phyloP scores from a whole-genome alignment of 352 stramenopile genomes.

The Saprolegnia parasitica region DNA sequence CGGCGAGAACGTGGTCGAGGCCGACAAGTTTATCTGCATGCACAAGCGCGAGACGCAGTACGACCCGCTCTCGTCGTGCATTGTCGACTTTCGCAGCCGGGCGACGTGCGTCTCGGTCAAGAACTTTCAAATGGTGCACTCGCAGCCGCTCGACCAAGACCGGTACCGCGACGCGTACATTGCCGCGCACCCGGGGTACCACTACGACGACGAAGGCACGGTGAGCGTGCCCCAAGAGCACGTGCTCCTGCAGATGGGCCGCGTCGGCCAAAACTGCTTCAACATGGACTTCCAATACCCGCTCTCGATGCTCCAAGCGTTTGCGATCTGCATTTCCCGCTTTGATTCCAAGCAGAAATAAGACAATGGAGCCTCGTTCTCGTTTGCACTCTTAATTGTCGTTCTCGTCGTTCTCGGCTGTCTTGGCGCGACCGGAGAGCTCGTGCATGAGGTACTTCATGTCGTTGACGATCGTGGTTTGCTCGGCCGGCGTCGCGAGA shows the following conservation, averaged over 20 bases:
- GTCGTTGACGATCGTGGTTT: slow-evolving; percentile 30
- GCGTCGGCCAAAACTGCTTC: slow-evolving; percentile 90
- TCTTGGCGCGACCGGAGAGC: slow-evolving; percentile 3
- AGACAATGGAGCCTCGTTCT: slow-evolving; percentile 19
- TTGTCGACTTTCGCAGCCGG: slow-evolving; percentile 90
- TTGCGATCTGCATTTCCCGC: slow-evolving; percentile 87
- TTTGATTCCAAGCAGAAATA: slow-evolving; percentile 88
- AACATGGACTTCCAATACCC: slow-evolving; percentile 94
- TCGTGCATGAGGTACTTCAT: slow-evolving; percentile 28
- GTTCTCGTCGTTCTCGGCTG: slow-evolving; percentile 3
- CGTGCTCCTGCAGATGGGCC: slow-evolving; percentile 79
- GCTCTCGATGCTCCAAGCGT: slow-evolving; percentile 88
- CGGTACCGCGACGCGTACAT: slow-evolving; percentile 59
- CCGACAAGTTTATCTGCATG: slow-evolving; percentile 71
- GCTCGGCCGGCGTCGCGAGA: slow-evolving; percentile 18
- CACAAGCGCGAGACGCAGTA: slow-evolving; percentile 88
- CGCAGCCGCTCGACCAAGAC: slow-evolving; percentile 58
- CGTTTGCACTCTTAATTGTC: slow-evolving; percentile 26
- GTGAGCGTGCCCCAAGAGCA: slow-evolving; percentile 75
- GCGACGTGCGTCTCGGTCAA: slow-evolving; percentile 88
- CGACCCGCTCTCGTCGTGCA: slow-evolving; percentile 86
- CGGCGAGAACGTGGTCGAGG: slow-evolving; percentile 74
- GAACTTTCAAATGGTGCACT: slow-evolving; percentile 91
- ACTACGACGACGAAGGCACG: slow-evolving; percentile 81
- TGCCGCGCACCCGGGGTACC: slow-evolving; percentile 61